Evolutionary conservation across 2,329 filamentous ascomycete genomes (phyloP).

Genomic region (Lachnellula cervina): DNA sequence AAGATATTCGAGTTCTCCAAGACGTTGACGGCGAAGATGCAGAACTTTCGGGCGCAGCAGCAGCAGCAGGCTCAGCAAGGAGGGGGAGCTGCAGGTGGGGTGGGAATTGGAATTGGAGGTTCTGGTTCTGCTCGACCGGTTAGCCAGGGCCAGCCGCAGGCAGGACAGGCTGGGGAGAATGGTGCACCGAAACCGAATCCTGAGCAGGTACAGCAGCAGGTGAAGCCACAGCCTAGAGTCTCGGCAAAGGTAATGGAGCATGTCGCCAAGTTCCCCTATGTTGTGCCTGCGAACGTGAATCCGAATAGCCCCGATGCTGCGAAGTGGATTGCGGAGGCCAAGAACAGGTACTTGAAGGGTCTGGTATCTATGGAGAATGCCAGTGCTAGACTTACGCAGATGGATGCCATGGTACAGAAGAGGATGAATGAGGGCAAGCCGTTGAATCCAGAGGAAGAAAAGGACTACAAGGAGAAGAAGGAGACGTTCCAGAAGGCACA

Average conservation of each 20-base stretch:
- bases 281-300: conserved; percentile 38
- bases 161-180: conserved; percentile 13
- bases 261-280: conserved; percentile 44
- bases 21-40: conserved; percentile 51
- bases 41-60: conserved; percentile 26
- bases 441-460: conserved; percentile 44
- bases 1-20: conserved; percentile 58
- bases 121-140: conserved; percentile 10
- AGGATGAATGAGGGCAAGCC: conserved; percentile 40
- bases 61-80: conserved; percentile 14
- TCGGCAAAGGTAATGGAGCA: conserved; percentile 38
- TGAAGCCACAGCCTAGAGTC: conserved; percentile 16
- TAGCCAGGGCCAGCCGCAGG: conserved; percentile 10
- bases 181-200: conserved; percentile 5
- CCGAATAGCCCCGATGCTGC: conserved; percentile 39
- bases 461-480: conserved; percentile 40
- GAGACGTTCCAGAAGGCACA: conserved; percentile 42
- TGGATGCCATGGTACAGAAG: conserved; percentile 42
- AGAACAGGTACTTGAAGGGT: conserved; percentile 43
- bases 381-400: conserved; percentile 36
- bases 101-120: too few species aligned
- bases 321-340: conserved; percentile 47
- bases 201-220: conserved; percentile 10
- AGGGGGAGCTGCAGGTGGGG: neutral
- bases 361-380: conserved; percentile 46